phyloP scores from a whole-genome alignment of 345 rosid species.

The Salix suchowensis region DNA sequence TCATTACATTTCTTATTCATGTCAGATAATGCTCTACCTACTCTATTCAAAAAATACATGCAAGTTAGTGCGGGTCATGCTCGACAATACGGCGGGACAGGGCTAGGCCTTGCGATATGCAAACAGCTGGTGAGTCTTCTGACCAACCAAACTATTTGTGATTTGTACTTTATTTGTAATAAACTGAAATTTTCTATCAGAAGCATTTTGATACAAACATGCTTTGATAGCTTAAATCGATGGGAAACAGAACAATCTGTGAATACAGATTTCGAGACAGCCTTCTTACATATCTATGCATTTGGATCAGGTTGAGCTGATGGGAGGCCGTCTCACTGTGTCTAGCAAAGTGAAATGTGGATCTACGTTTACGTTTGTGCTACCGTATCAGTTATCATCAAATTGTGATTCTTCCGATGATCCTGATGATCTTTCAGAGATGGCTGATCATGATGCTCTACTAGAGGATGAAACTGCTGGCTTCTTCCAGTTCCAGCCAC shows the following conservation, averaged over 20 bases:
- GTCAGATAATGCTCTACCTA: slow-evolving; percentile 85
- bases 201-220: neutral
- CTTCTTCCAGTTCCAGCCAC: slow-evolving; percentile 76
- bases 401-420: slow-evolving; percentile 60
- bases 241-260: neutral
- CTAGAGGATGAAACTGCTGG: slow-evolving; percentile 65
- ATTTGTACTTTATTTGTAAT: neutral
- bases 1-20: slow-evolving; percentile 16
- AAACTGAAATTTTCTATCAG: neutral
- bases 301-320: slow-evolving; percentile 70
- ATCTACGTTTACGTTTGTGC: slow-evolving; percentile 82
- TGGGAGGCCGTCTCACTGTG: slow-evolving; percentile 91
- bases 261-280: neutral
- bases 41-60: slow-evolving; percentile 83
- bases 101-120: slow-evolving; percentile 95
- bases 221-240: neutral
- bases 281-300: slow-evolving; percentile 15
- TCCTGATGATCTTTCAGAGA: slow-evolving; percentile 69
- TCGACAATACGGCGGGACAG: slow-evolving; percentile 95
- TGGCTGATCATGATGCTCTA: slow-evolving; percentile 51
- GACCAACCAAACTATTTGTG: neutral
- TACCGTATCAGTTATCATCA: slow-evolving; percentile 72
- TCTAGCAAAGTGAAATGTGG: slow-evolving; percentile 73
- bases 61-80: slow-evolving; percentile 95
- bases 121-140: slow-evolving; percentile 68